Conservation (phyloP, 805 yeast genomes). For the Scheffersomyces stipitis region DNA sequence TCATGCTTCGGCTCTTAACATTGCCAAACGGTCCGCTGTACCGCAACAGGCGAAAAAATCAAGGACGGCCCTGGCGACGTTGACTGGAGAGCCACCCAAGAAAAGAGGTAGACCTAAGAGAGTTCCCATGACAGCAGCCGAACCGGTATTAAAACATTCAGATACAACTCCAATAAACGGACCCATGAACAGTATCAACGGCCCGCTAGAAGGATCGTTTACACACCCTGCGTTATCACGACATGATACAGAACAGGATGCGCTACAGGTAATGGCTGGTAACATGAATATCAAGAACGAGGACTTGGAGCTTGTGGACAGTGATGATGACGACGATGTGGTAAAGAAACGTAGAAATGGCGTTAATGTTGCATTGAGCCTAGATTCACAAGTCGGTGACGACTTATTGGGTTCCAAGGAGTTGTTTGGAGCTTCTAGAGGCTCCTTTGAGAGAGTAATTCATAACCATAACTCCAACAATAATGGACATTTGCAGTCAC, state of each 20-base stretch:
- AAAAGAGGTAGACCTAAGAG: conserved; percentile 40
- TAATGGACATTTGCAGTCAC: conserved; percentile 6
- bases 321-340: conserved; percentile 28
- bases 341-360: conserved; percentile 5
- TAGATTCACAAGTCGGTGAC: conserved; percentile 19
- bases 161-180: conserved; percentile 35
- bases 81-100: conserved; percentile 29
- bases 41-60: conserved; percentile 12
- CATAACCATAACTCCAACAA: conserved; percentile 14
- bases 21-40: conserved; percentile 30
- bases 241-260: conserved; percentile 44
- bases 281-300: conserved; percentile 34
- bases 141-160: conserved; percentile 29
- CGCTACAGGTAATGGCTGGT: conserved; percentile 32
- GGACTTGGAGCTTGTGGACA: conserved; percentile 35
- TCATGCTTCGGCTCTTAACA: conserved; percentile 46
- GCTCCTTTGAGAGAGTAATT: conserved; percentile 33
- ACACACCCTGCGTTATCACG: conserved; percentile 14
- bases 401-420: conserved; percentile 40
- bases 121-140: conserved; percentile 21
- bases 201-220: conserved; percentile 21
- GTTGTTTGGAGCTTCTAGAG: conserved; percentile 41
- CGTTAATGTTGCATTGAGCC: not conserved
- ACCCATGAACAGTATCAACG: conserved; percentile 29
- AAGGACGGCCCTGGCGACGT: conserved; percentile 9